Evolutionary conservation across 768 basidiomycete species (phyloP).

Genomic region (Termitomyces sp.): DNA sequence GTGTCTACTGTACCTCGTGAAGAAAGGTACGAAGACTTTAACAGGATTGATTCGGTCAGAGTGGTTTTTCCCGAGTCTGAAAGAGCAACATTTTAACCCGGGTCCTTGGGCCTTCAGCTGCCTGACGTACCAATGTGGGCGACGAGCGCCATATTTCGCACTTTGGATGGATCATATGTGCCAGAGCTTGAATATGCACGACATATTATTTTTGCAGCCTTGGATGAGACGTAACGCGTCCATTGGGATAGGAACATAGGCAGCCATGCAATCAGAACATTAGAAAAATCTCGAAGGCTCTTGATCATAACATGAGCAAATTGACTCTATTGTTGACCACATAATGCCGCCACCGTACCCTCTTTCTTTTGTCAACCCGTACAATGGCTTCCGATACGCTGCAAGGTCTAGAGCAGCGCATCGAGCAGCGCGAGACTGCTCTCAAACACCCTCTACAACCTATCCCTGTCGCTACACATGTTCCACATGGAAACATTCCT

Average conservation of each 20-base stretch:
- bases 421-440: constrained; percentile 35
- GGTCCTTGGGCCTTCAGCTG: background rate
- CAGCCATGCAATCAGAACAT: background rate
- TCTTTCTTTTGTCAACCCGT: constrained; percentile 14
- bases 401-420: constrained; percentile 36
- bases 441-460: constrained; percentile 45
- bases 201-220: background rate
- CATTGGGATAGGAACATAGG: constrained; percentile 18
- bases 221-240: constrained; percentile 8
- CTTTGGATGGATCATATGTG: constrained; percentile 33
- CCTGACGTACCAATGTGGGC: constrained; percentile 72
- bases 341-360: constrained; percentile 11
- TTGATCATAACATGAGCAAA: constrained; percentile 23
- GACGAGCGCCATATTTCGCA: constrained; percentile 83
- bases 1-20: constrained; percentile 81
- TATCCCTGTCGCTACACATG: constrained; percentile 33
- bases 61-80: constrained; percentile 89
- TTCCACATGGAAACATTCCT: constrained; percentile 60
- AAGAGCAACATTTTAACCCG: background rate
- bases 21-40: constrained; percentile 67
- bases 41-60: constrained; percentile 80
- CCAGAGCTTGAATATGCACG: constrained; percentile 26
- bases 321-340: constrained; percentile 17
- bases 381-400: constrained; percentile 25
- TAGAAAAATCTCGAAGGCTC: constrained; percentile 2